Percentiles rank a stretch among this genome's conserved stretches.
These are phyloP conservation scores for Ascochyta koolunga DNA, from an alignment of 2,329 filamentous ascomycete species.

Conservation along the genomic window DNA sequence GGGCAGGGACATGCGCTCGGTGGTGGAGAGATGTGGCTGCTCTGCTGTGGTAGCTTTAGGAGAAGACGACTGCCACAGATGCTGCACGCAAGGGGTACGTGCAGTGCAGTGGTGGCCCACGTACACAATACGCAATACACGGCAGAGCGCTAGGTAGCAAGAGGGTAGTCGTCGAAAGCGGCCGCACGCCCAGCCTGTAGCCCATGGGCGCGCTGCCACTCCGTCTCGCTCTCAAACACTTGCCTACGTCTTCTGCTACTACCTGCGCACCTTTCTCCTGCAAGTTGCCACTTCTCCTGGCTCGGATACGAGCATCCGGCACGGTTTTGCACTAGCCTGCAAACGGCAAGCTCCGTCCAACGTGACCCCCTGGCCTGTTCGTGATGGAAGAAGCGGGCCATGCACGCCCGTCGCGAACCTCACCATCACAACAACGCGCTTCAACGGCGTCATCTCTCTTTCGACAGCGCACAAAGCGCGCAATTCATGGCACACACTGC, in stretches of 20 bases:
- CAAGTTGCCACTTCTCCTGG: slow-evolving; percentile 31
- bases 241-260: slow-evolving; percentile 17
- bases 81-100: slow-evolving; percentile 38
- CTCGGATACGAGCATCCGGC: slow-evolving; percentile 2
- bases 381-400: slow-evolving; percentile 3
- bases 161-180: neutral
- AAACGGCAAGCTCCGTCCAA: slow-evolving; percentile 16
- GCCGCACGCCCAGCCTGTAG: slow-evolving; percentile 6
- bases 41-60: slow-evolving; percentile 4
- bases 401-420: slow-evolving; percentile 7
- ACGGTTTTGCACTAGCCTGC: slow-evolving; percentile 7
- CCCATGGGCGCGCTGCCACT: slow-evolving; percentile 11
- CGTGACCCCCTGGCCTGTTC: slow-evolving; percentile 23
- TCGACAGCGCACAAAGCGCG: neutral
- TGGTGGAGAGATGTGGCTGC: slow-evolving; percentile 15
- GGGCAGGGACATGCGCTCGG: slow-evolving; percentile 2
- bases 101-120: slow-evolving; percentile 22
- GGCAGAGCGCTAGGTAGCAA: slow-evolving; percentile 5
- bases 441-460: slow-evolving; percentile 8
- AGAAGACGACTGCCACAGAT: slow-evolving; percentile 27
- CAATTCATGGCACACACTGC: neutral
- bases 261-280: slow-evolving; percentile 16
- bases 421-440: slow-evolving; percentile 20
- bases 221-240: neutral
- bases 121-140: no score